These are phyloP conservation scores for Thelonectria discophora DNA, from an alignment of 2,329 filamentous ascomycete genomes.

Conservation along the genomic window DNA sequence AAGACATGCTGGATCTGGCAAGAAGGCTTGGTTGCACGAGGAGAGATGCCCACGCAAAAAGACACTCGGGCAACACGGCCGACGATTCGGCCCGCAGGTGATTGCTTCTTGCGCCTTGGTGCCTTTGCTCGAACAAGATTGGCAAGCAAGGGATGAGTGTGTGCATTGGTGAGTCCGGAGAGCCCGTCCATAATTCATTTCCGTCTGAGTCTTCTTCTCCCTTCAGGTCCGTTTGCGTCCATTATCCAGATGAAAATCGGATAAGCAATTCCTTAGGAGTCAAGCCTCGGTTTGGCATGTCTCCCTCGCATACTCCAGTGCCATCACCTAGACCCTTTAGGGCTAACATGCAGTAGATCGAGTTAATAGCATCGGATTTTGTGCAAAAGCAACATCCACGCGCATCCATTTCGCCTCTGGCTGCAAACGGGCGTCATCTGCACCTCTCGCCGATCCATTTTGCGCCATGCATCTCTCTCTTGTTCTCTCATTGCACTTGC, in stretches of 20 bases:
- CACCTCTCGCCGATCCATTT: neutral
- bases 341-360: too few species aligned
- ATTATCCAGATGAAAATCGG: neutral
- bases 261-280: neutral
- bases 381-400: too few species aligned
- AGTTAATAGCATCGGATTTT: neutral
- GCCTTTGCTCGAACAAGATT: too few species aligned
- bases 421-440: neutral
- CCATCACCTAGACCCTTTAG: too few species aligned
- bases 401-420: neutral
- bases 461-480: neutral
- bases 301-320: too few species aligned
- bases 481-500: neutral
- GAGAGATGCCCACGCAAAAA: conserved; percentile 5
- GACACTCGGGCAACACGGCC: neutral
- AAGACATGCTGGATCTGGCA: conserved; percentile 28
- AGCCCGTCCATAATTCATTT: neutral
- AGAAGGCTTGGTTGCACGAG: conserved; percentile 14
- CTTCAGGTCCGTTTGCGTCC: neutral
- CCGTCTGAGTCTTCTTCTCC: neutral
- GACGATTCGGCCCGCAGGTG: neutral
- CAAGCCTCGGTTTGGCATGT: too few species aligned
- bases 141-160: too few species aligned
- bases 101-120: neutral
- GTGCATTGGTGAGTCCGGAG: too few species aligned